Base-by-base conservation (phyloP, 305 asterid species). In the Ilex paraguariensis region DNA sequence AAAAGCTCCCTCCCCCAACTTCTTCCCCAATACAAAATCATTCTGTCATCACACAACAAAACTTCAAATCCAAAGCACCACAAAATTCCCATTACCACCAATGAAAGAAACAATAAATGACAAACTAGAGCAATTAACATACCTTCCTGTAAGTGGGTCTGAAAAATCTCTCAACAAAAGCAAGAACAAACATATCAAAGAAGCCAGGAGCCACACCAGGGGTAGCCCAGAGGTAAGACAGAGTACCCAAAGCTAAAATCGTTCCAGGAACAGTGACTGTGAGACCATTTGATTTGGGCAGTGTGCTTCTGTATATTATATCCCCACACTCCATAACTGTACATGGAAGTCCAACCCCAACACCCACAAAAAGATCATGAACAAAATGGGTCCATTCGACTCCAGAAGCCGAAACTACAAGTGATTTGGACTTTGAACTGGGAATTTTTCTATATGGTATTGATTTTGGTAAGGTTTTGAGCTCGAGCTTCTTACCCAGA, bases 141-240 rank as follows among this genome's bases (percentile, higher is more conserved):
- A 91, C 96, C 99, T 88, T 90, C 71, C 82, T 90, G 64, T 76
- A 90, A 67, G 80, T 81, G 31, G 95, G 93, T 66, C 91, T 74
- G 68, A 87, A 87, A 61, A 86, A 17, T 62, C 99, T 87, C 61
- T 93, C 97, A 57, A 84, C 75, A 74, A 86, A 83, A 63, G 96
- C 93, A 76, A 93, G 99, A 66, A 93, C 89, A 83, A 93, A 93
- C 99, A 93, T 93, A 67, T 93, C 99, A 62, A 80, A 93, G 75
- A 87, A 90, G 0, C 97, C 97, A 79, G 96, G 99, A 31, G 97
- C 99, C 32, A 93, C 95, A 72, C 97, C 99, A 56, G 97, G 99
- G 42, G 97, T 90, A 66, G 97, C 96, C 99, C 99, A 93, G 32
- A 93, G 80, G 72, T 90, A 93, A 49, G 97, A 93, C 55, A 93